Conservation (phyloP, 306 rosid species). For the Lagenaria siceraria region DNA sequence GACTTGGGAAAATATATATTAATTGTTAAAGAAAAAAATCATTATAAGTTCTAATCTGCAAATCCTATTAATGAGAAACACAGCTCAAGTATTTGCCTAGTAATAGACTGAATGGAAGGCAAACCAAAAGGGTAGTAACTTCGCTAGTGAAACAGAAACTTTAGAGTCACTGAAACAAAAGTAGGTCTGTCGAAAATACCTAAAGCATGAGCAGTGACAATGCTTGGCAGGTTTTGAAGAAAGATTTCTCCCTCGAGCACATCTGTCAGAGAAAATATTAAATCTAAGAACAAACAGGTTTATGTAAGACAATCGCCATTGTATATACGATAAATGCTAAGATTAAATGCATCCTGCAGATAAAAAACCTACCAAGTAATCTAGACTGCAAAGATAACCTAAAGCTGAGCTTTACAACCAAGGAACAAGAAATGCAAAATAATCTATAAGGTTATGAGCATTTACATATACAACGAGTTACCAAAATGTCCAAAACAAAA, state of each 20-base stretch:
- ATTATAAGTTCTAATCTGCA: not conserved
- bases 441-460: not conserved
- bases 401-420: not conserved
- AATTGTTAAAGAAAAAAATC: not conserved
- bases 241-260: constrained; percentile 93
- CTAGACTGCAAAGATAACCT: not conserved
- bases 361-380: not conserved
- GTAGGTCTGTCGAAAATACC: constrained; percentile 26
- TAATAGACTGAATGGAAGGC: not conserved
- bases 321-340: not conserved
- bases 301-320: not conserved
- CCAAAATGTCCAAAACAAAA: not conserved
- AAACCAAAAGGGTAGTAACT: not conserved
- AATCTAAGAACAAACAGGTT: not conserved
- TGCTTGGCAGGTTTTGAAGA: constrained; percentile 94
- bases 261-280: constrained; percentile 30
- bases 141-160: not conserved
- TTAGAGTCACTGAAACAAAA: not conserved
- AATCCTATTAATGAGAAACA: not conserved
- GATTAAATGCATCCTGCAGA: not conserved
- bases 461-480: not conserved
- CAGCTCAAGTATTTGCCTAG: not conserved
- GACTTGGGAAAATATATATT: not conserved
- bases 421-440: not conserved
- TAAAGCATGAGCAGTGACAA: constrained; percentile 81